These are phyloP conservation scores for Dactylellina parvicollis DNA, from an alignment of 2,329 filamentous ascomycete species.

Conservation along the genomic window DNA sequence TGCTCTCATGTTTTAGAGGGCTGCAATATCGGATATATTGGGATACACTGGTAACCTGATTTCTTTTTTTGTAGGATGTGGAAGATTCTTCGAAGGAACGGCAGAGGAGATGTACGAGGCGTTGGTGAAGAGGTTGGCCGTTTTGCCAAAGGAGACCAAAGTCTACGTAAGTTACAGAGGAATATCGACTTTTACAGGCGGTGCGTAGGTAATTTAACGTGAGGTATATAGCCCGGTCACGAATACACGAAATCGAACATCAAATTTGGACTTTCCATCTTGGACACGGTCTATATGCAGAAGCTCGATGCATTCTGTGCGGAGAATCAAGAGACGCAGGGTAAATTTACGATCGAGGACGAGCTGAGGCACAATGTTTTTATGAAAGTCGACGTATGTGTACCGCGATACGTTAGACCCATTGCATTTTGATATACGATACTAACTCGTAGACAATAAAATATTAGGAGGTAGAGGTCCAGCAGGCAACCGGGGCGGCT, in stretches of 20 bases:
- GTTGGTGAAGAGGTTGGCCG: slow-evolving; percentile 82
- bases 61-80: slow-evolving; percentile 74
- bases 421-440: neutral
- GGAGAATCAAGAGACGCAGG: slow-evolving; percentile 87
- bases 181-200: slow-evolving; percentile 52
- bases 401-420: neutral
- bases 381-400: slow-evolving; percentile 81
- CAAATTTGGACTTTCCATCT: slow-evolving; percentile 81
- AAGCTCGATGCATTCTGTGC: slow-evolving; percentile 77
- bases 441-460: neutral
- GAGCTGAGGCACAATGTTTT: slow-evolving; percentile 98
- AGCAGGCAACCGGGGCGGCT: slow-evolving; percentile 82
- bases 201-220: neutral
- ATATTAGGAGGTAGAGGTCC: slow-evolving; percentile 82
- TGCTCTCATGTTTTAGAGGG: neutral
- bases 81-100: slow-evolving; percentile 93
- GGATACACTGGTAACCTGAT: neutral
- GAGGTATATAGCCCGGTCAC: slow-evolving; percentile 68
- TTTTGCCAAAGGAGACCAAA: slow-evolving; percentile 86
- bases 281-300: slow-evolving; percentile 78
- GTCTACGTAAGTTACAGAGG: slow-evolving; percentile 74
- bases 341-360: slow-evolving; percentile 94
- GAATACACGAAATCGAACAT: slow-evolving; percentile 99
- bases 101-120: slow-evolving; percentile 92
- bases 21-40: neutral